Base-by-base conservation (phyloP, 371 early-diverging fungal species). In the Coemansia sp. region DNA sequence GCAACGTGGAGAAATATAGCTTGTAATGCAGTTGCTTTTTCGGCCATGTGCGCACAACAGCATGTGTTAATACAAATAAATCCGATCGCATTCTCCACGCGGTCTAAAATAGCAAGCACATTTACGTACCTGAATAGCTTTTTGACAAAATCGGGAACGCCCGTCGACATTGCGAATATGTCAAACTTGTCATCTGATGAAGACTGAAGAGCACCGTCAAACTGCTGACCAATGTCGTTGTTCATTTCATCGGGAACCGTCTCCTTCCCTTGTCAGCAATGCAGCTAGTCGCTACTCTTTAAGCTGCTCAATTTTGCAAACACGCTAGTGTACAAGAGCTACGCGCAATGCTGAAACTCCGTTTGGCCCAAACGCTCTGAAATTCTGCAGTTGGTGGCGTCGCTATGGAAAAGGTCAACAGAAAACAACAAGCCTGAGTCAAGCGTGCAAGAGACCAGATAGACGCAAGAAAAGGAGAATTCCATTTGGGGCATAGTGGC, bases 101-200 rank as follows among this genome's bases (percentile, higher is more conserved):
- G 14, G 14, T 47, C 47, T 18, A 47, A 14, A 47, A 14, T n/a
- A 18, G 14, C 25, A 52, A 52, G 52, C 12, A 7, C 37, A 37
- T 18, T 21, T 21, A n/a, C 67, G 40, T 67, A 82, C 80, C 80
- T 59, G 42, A 82, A 81, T 21, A 81, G 78, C 69, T 81, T 81
- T 37, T 81, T 81, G 55, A 81, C 82, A 72, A 81, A 81, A 47
- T 81, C 81, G 0, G 81, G 81, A 14, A 81, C 81, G 5, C 77
- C 75, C 6, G 81, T 80, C 9, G 80, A 67, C 73, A 80, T 69
- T 21, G 75, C 59, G 18, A 80, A 81, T 7, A 80, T 54, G 20
- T 80, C 80, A 67, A 80, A 65, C 52, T 66, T 61, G 70, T 81
- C 80, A 14, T 77, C 68, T 2, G 48, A 28, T 4, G 68, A 33